Percentiles rank a stretch among this genome's conserved stretches.
These are phyloP conservation scores for Candida albicans DNA, from an alignment of 1,139 yeast genomes.

Conservation along the genomic window DNA sequence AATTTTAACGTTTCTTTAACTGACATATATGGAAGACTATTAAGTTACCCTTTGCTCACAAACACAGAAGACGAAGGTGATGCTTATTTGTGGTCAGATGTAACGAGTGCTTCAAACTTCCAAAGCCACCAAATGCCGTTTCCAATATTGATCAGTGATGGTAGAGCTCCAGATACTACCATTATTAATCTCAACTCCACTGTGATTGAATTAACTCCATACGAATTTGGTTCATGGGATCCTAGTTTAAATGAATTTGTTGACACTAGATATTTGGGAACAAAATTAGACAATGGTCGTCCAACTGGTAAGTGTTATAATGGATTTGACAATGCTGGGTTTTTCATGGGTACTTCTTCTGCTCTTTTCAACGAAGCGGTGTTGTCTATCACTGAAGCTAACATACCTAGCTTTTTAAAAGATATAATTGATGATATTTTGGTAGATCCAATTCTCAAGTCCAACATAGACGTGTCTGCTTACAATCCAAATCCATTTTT, in stretches of 20 bases:
- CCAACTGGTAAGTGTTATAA: constrained; percentile 47
- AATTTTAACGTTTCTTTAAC: constrained; percentile 32
- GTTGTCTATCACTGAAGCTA: constrained; percentile 1
- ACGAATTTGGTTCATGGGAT: constrained; percentile 48
- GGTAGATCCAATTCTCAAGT: constrained; percentile 8
- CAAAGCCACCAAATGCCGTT: constrained; percentile 36
- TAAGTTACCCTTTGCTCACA: constrained; percentile 38
- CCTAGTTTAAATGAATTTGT: constrained; percentile 34
- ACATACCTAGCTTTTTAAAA: constrained; percentile 21
- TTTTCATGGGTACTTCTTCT: constrained; percentile 75
- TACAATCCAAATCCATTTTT: constrained; percentile 54
- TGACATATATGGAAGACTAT: constrained; percentile 41
- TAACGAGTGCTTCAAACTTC: constrained; percentile 29
- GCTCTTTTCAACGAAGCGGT: constrained; percentile 48
- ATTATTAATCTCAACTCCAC: constrained; percentile 40
- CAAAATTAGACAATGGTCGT: constrained; percentile 33
- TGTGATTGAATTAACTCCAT: constrained; percentile 42
- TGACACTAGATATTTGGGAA: constrained; percentile 41
- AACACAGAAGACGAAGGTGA: constrained; percentile 24
- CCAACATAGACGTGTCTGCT: constrained; percentile 37
- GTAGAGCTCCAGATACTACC: constrained; percentile 37
- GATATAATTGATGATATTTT: constrained; percentile 37
- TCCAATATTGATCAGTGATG: constrained; percentile 43
- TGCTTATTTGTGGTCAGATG: constrained; percentile 31
- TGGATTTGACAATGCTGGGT: constrained; percentile 80